Base-by-base conservation (phyloP, 164 flowering plant genomes). In the Protea cynaroides region DNA sequence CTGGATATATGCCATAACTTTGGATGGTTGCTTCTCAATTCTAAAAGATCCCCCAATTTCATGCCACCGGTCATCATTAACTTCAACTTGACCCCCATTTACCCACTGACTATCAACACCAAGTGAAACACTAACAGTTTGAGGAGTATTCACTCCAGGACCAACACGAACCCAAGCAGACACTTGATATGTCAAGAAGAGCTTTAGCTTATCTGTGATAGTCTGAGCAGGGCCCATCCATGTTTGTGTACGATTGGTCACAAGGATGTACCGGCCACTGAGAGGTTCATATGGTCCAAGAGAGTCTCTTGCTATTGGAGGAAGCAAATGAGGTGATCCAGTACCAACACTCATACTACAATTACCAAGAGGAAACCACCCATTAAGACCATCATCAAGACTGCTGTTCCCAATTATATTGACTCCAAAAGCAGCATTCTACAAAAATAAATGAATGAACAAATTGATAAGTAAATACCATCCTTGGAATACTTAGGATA, bases 191-290 rank as follows among this genome's bases (percentile, higher is more conserved):
- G 99, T 94, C 79, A 89, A 56, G 62, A 67, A 88, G 64, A 86
- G 84, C 55, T 86, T 80, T 68, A 94, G n/a, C 63, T 80, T 85
- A 37, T 89, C 99, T 9, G 96, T 88, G 66, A 94, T 85, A 72
- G 80, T 88, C 79, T 94, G 99, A 72, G 96, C 91, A 52, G 99
- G 99, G 44, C 99, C 99, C 92, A 86, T 88, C 99, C 99, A 94
- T 36, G 79, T 83, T 62, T 94, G 87, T 19, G 87, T 86, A 50
- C 99, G 93, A n/a, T 89, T 87, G 7, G 81, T 84, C 52, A 82
- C 96, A 63, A 73, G 86, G 63, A 94, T 88, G 77, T 72, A 87
- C 59, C 79, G 86, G 40, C 97, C 96, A 70, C 85, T 89, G 55
- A 90, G 74, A 66, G 92, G 89, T 56, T 78, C 83, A 67, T 84